Evolutionary conservation across 2,329 filamentous ascomycete genomes (phyloP).

Genomic region (Hysterium pulicare): DNA sequence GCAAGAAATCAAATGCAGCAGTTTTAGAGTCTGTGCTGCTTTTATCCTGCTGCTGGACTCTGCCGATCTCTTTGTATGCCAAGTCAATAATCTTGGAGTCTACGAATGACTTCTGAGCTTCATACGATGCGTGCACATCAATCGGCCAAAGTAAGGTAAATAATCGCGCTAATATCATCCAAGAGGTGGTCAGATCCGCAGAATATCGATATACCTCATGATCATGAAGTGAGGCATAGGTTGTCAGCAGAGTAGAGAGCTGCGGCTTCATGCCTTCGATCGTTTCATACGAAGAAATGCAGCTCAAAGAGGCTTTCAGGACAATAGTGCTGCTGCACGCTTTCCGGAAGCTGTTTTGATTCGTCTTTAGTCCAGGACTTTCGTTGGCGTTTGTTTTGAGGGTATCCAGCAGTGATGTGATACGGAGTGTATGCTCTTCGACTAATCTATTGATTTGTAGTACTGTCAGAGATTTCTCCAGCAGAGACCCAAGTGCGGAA

Average conservation of each 20-base stretch:
- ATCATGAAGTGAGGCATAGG: slow-evolving; percentile 19
- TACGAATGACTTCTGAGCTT: slow-evolving; percentile 21
- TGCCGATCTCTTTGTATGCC: slow-evolving; percentile 21
- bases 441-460: slow-evolving; percentile 29
- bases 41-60: slow-evolving; percentile 8
- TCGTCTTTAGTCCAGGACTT: neutral
- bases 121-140: slow-evolving; percentile 22
- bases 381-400: neutral
- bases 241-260: slow-evolving; percentile 20
- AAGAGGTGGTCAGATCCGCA: slow-evolving; percentile 17
- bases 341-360: slow-evolving; percentile 11
- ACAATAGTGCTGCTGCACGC: slow-evolving; percentile 27
- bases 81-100: slow-evolving; percentile 21
- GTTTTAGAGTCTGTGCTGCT: slow-evolving; percentile 16
- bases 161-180: slow-evolving; percentile 28
- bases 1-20: slow-evolving; percentile 25
- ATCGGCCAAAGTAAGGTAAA: slow-evolving; percentile 29
- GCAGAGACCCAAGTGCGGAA: slow-evolving; percentile 17
- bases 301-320: slow-evolving; percentile 24
- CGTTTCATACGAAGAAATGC: slow-evolving; percentile 22
- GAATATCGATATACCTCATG: slow-evolving; percentile 16
- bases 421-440: slow-evolving; percentile 22
- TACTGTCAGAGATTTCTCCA: slow-evolving; percentile 32
- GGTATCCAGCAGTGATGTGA: slow-evolving; percentile 7
- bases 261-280: slow-evolving; percentile 18